These are phyloP conservation scores for Hippophae rhamnoides DNA, from an alignment of 306 rosid genomes.

Conservation along the genomic window DNA sequence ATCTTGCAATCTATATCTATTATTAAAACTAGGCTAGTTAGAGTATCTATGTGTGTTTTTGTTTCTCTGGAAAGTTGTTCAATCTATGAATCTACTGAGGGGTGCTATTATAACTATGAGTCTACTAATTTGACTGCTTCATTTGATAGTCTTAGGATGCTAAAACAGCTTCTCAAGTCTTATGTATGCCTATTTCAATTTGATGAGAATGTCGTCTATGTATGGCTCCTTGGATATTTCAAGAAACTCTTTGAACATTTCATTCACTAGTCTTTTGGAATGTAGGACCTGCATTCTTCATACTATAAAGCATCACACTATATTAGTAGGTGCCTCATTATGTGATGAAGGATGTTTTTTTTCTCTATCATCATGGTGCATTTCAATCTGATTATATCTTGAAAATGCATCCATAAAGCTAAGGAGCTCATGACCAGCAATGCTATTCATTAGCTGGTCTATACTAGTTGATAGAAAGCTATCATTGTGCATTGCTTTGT, in stretches of 20 bases:
- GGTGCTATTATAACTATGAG: not conserved
- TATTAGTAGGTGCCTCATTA: not conserved
- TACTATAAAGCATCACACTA: no score
- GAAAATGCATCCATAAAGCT: no score
- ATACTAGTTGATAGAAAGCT: no score
- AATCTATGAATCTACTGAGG: not conserved
- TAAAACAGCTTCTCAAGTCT: not conserved
- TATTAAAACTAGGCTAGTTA: no score
- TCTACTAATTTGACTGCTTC: not conserved
- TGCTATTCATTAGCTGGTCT: no score
- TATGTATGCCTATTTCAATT: not conserved
- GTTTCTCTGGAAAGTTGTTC: no score
- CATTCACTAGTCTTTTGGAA: not conserved
- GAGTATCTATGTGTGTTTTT: no score
- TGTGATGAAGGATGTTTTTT: not conserved
- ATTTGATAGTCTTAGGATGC: no score
- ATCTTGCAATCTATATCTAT: no score
- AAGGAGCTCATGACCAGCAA: no score
- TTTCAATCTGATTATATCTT: no score
- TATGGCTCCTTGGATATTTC: not conserved
- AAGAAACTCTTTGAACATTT: not conserved
- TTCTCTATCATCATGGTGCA: not conserved
- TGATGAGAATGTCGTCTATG: not conserved
- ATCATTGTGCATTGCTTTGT: no score
- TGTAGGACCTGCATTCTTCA: not conserved